Conservation (phyloP, 2,329 filamentous ascomycete species). For the Gremmenia infestans region DNA sequence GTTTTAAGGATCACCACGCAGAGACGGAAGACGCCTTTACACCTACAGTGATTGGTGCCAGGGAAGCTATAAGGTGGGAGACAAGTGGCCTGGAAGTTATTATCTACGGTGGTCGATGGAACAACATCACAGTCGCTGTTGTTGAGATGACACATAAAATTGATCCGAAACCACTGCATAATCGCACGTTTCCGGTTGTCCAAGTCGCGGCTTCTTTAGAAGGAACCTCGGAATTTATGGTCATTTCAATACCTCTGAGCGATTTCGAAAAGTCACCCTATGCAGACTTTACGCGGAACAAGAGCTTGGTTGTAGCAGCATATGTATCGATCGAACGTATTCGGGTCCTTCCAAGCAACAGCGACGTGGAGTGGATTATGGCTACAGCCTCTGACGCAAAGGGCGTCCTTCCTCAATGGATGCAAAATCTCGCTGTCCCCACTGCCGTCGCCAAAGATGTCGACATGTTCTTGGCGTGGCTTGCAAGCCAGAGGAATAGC, state of each 20-base stretch:
- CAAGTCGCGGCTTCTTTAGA: conserved; percentile 50
- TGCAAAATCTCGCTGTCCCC: conserved; percentile 61
- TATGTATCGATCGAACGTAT: conserved; percentile 65
- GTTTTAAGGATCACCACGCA: conserved; percentile 54
- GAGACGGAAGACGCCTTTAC: conserved; percentile 55
- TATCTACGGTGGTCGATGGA: conserved; percentile 39
- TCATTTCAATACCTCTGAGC: conserved; percentile 51
- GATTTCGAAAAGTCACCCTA: conserved; percentile 36
- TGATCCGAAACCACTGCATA: conserved; percentile 49
- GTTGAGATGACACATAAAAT: conserved; percentile 64
- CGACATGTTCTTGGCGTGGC: conserved; percentile 61
- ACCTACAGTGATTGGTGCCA: conserved; percentile 45
- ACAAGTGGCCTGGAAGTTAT: conserved; percentile 37
- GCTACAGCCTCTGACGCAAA: conserved; percentile 67
- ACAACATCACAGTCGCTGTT: conserved; percentile 44
- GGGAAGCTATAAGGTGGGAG: conserved; percentile 41
- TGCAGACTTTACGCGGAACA: conserved; percentile 35
- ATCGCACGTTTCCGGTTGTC: conserved; percentile 62
- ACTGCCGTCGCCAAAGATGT: conserved; percentile 66
- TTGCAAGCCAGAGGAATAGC: conserved; percentile 31
- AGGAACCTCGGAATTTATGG: conserved; percentile 44
- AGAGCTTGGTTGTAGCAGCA: conserved; percentile 48
- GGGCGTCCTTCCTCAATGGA: conserved; percentile 59
- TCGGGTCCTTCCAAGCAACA: conserved; percentile 26
- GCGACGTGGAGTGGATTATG: conserved; percentile 69